Percentiles rank a stretch among this genome's conserved stretches.
Evolutionary conservation across 805 yeast genomes (phyloP).

Genomic region (Komagataella populi): DNA sequence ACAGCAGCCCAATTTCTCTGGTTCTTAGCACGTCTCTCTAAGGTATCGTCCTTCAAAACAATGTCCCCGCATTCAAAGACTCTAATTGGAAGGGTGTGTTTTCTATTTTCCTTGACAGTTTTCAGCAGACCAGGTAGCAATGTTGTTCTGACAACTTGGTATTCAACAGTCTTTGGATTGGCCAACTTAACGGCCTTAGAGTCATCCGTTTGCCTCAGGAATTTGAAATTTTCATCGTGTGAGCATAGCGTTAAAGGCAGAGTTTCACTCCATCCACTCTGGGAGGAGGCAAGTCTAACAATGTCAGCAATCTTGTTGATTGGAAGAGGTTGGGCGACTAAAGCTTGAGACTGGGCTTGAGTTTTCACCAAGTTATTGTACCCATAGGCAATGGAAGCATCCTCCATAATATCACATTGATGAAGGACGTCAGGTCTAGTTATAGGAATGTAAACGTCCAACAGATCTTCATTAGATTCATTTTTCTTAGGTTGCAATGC

Average conservation of each 20-base stretch:
- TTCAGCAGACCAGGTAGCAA: slow-evolving; percentile 89
- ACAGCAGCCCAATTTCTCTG: slow-evolving; percentile 93
- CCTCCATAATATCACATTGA: slow-evolving; percentile 98
- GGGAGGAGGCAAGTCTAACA: slow-evolving; percentile 79
- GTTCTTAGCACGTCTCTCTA: slow-evolving; percentile 85
- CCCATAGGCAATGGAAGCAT: slow-evolving; percentile 93
- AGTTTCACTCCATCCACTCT: slow-evolving; percentile 93
- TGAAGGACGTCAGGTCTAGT: slow-evolving; percentile 94
- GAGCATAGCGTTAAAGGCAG: slow-evolving; percentile 92
- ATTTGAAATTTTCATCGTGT: slow-evolving; percentile 92
- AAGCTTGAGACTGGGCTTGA: slow-evolving; percentile 62
- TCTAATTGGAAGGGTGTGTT: slow-evolving; percentile 86
- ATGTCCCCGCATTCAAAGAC: slow-evolving; percentile 95
- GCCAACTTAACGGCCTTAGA: slow-evolving; percentile 80
- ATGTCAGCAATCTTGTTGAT: slow-evolving; percentile 87
- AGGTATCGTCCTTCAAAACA: slow-evolving; percentile 63
- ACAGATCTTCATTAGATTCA: slow-evolving; percentile 24
- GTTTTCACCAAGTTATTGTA: slow-evolving; percentile 78
- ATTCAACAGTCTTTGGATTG: slow-evolving; percentile 93
- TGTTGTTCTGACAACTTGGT: slow-evolving; percentile 95
- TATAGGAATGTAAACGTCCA: slow-evolving; percentile 70
- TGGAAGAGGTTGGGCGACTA: slow-evolving; percentile 80
- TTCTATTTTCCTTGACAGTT: slow-evolving; percentile 91
- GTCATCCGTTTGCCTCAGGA: slow-evolving; percentile 63
- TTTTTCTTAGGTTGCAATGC: slow-evolving; percentile 45